These are phyloP conservation scores for Metschnikowia drakensbergensis DNA, from an alignment of 805 yeast genomes.

Conservation along the genomic window DNA sequence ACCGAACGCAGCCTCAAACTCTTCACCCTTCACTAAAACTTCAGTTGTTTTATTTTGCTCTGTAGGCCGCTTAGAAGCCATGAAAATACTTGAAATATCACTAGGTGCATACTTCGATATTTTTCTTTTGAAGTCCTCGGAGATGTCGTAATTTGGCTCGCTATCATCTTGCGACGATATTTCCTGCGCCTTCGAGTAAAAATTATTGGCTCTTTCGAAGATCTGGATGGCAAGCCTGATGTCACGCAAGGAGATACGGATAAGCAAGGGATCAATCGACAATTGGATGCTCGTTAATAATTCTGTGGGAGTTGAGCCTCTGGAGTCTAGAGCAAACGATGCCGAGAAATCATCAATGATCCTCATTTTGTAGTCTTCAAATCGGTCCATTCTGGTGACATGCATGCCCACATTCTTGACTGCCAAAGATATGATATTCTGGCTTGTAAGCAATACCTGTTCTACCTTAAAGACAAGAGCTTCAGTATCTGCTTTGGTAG, in stretches of 20 bases:
- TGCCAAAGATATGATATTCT: conserved; percentile 60
- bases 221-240: conserved; percentile 74
- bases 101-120: conserved; percentile 69
- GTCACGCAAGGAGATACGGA: conserved; percentile 84
- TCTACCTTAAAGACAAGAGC: conserved; percentile 89
- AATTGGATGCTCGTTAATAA: conserved; percentile 62
- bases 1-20: conserved; percentile 58
- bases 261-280: conserved; percentile 72
- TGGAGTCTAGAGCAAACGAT: conserved; percentile 65
- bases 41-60: conserved; percentile 12
- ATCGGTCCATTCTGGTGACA: conserved; percentile 67
- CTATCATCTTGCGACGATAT: conserved; percentile 12
- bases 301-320: conserved; percentile 58
- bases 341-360: conserved; percentile 87
- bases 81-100: conserved; percentile 43
- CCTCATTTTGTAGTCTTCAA: conserved; percentile 59
- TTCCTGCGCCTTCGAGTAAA: conserved; percentile 32
- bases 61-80: conserved; percentile 30
- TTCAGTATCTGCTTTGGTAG: conserved; percentile 63
- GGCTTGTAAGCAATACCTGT: conserved; percentile 68
- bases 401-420: conserved; percentile 85
- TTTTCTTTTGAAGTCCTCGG: conserved; percentile 61
- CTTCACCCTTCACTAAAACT: conserved; percentile 63
- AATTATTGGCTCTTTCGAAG: conserved; percentile 63
- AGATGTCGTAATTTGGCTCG: conserved; percentile 38